Evolutionary conservation across 176 grass and related monocot genomes (phyloP), one percentile per base, ranked within the genome.

Genomic region (Poa annua): DNA sequence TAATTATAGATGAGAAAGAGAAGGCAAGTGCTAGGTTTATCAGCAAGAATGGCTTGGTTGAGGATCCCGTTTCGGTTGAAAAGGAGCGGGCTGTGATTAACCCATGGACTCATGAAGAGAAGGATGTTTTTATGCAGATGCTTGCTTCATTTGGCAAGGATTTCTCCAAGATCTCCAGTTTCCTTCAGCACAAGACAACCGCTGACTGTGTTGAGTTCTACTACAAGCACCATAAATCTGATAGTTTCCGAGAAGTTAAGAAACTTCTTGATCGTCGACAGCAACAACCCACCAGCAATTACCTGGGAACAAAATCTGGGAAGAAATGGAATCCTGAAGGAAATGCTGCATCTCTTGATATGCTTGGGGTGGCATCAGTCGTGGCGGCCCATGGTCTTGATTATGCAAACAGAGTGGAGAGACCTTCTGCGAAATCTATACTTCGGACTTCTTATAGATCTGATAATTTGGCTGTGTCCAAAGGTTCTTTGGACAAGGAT

Each of bases 191-290:
- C 78, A 99, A 96, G 81, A 96, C 93, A 39, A 99, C 93, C 9
- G 97, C 97, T 53, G 93, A 99, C 60, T 99, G 97, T 86, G 83
- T 99, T 51, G 97, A 99, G 81, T 96, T 99, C 76, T 99, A 99
- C 71, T 99, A 96, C 66, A 99, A 92, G 75, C 94, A 95, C 77
- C 97, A 99, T 75, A 99, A 99, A 83, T 99, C 93, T 83, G 97
- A 99, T 15, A 92, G 87, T 68, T 99, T 99, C 85, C 82, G 84
- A 68, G 93, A 96, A 88, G 93, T 96, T 8, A 99, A 91, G 85
- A 96, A 94, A 87, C 77, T 79, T 61, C 69, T 99, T 36, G 88
- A 91, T 81, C 83, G 85, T 84, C 90, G 88, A 75, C 92, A 92
- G 81, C 85, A 92, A 72, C 78, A 91, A 81, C 91, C 91, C 4